Base-by-base conservation (phyloP, 176 grass and related monocot genomes). In the Phoenix dactylifera region DNA sequence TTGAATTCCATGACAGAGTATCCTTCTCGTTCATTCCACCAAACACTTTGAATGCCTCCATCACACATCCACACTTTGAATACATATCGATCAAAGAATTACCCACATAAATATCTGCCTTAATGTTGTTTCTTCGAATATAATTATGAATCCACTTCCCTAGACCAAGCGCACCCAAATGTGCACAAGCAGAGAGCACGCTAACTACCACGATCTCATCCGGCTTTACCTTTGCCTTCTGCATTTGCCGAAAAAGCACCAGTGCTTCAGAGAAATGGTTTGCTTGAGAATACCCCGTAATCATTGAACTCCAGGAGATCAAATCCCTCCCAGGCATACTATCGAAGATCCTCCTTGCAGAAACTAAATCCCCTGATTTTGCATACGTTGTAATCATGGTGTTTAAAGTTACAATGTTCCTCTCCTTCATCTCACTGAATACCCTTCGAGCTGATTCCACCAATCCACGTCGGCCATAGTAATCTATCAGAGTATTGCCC, bases 231-330 rank as follows among this genome's bases (percentile, higher is more conserved):
- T 75, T 76, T 56, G 67, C 32, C 62, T 73, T 78, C 67, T 82
- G 81, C 81, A 82, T 89, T 54, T 76, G 54, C 63, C 81, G 65
- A 60, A 85, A 89, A 26, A 81, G 51, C 6, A 54, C 50, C 30
- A 89, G 30, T 30, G 77, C 77, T 19, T 81, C 74, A 55, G 86
- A 75, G 55, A 85, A 89, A 22, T 28, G 52, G 57, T 66, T 76
- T 18, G 58, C 58, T 44, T 78, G 70, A 1, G 74, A 89, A 67
- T 82, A 89, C 28, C 75, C 75, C 0, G 71, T 78, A 57, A 79
- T 69, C 49, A 89, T 85, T 49, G 82, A 85, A 55, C 72, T 82
- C 78, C 82, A 85, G 24, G 82, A 76, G 57, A 85, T 79, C 71
- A 85, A 61, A 79, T 89, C 67, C 54, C 74, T 82, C 32, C 54